Conservation (phyloP, 805 yeast genomes). For the Candida stauntonica region DNA sequence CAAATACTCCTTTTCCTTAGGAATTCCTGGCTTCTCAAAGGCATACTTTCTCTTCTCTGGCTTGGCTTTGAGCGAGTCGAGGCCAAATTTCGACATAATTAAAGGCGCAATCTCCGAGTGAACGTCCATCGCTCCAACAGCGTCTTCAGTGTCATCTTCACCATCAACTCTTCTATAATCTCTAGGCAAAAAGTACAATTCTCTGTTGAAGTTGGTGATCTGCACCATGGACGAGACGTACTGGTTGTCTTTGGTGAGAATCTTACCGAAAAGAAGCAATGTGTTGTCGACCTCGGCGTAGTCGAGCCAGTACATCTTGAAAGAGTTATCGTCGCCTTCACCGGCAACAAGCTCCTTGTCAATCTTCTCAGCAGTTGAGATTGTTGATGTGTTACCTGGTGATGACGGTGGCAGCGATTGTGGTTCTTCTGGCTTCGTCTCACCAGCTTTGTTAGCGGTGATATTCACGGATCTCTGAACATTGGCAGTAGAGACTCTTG, state of each 20-base stretch:
- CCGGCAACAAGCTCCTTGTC: constrained; percentile 22
- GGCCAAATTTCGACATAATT: constrained; percentile 56
- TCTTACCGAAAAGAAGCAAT: constrained; percentile 77
- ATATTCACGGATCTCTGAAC: constrained; percentile 41
- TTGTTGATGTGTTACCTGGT: constrained; percentile 7
- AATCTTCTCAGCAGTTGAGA: constrained; percentile 15
- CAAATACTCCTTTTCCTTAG: constrained; percentile 74
- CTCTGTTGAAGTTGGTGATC: constrained; percentile 62
- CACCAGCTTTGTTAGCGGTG: constrained; percentile 25
- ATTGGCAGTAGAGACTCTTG: constrained; percentile 40
- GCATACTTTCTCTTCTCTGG: constrained; percentile 78
- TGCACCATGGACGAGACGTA: constrained; percentile 75
- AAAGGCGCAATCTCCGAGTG: constrained; percentile 72
- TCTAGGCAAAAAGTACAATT: constrained; percentile 75
- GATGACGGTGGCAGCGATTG: constrained; percentile 17
- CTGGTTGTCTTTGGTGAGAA: constrained; percentile 52
- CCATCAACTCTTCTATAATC: constrained; percentile 41
- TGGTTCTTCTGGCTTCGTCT: constrained; percentile 8
- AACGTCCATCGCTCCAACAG: constrained; percentile 57
- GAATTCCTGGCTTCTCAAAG: constrained; percentile 78
- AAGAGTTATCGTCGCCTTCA: constrained; percentile 31
- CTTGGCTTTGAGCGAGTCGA: constrained; percentile 61
- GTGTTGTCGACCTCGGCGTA: constrained; percentile 71
- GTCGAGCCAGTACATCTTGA: constrained; percentile 88
- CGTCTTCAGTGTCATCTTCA: constrained; percentile 33